These are phyloP conservation scores for Lodderomyces jiufengensis DNA, from an alignment of 1,139 yeast species.

Conservation along the genomic window DNA sequence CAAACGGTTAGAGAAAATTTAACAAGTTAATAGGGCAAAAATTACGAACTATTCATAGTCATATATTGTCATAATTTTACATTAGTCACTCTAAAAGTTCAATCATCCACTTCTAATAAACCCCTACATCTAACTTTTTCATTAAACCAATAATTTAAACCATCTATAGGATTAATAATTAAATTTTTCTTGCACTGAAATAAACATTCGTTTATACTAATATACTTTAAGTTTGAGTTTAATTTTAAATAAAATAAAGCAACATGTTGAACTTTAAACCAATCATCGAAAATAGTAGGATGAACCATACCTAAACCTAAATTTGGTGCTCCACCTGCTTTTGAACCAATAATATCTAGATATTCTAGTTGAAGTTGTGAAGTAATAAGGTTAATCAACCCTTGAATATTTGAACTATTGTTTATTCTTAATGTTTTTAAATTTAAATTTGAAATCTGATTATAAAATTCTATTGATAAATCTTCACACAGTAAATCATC, in stretches of 20 bases:
- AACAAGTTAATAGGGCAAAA: no score
- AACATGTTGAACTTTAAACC: conserved; percentile 56
- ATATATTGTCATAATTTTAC: no score
- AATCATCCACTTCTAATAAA: conserved; percentile 3
- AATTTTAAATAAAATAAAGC: conserved; percentile 34
- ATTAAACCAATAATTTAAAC: conserved; percentile 44
- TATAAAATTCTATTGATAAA: conserved; percentile 8
- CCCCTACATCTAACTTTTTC: conserved; percentile 16
- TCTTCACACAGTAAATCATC: conserved; percentile 21
- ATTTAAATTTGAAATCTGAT: conserved; percentile 18
- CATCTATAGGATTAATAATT: conserved; percentile 37
- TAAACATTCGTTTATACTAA: conserved; percentile 40
- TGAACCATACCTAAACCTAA: conserved; percentile 53
- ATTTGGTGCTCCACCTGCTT: conserved; percentile 54
- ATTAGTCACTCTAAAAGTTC: no score
- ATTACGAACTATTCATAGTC: no score
- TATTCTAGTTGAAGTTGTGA: conserved; percentile 27
- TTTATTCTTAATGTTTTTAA: conserved; percentile 40
- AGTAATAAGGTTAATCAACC: conserved; percentile 23
- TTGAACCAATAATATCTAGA: conserved; percentile 48
- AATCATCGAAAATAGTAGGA: conserved; percentile 54
- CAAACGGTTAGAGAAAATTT: no score
- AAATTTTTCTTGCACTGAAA: conserved; percentile 24
- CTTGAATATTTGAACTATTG: conserved; percentile 26
- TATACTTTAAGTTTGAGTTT: conserved; percentile 32